Percentiles rank a stretch among this genome's conserved stretches.
Evolutionary conservation across 495 filamentous ascomycete species (phyloP).

Genomic region (Aspergillus leporis): DNA sequence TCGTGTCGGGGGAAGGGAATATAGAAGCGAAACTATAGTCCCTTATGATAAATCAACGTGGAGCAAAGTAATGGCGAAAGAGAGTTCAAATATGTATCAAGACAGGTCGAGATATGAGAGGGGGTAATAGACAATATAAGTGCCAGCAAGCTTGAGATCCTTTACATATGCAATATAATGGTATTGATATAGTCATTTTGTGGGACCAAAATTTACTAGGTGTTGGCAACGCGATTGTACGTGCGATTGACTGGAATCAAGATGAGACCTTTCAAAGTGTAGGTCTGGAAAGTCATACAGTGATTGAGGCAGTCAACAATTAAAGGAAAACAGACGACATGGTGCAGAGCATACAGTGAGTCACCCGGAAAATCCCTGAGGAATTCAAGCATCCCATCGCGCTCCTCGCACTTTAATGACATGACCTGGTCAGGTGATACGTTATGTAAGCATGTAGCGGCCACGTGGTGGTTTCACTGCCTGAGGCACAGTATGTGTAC

Average conservation of each 20-base stretch:
- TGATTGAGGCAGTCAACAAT: constrained; percentile 3
- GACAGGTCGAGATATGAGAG: constrained; percentile 2
- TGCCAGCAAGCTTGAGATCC: constrained; percentile 9
- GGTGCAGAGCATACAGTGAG: constrained; percentile 14
- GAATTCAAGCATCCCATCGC: background rate
- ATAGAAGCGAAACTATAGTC: background rate
- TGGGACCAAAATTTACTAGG: constrained; percentile 5
- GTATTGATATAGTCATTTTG: constrained; percentile 26
- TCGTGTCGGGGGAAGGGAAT: background rate
- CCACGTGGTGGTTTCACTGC: constrained; percentile 8
- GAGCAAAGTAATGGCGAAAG: background rate
- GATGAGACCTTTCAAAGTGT: background rate
- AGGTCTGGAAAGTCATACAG: constrained; percentile 1
- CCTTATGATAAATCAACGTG: background rate
- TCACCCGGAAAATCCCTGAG: constrained; percentile 8
- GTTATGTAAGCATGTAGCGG: constrained; percentile 3
- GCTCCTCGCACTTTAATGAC: background rate
- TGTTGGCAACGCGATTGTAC: background rate
- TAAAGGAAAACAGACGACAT: constrained; percentile 13
- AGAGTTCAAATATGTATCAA: constrained; percentile 10
- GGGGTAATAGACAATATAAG: constrained; percentile 5
- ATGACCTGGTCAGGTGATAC: constrained; percentile 5
- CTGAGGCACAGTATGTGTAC: constrained; percentile 1
- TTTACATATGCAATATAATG: constrained; percentile 10
- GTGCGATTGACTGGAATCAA: background rate